phyloP scores from a whole-genome alignment of 1,139 yeast species.

The Pichia sp. region DNA sequence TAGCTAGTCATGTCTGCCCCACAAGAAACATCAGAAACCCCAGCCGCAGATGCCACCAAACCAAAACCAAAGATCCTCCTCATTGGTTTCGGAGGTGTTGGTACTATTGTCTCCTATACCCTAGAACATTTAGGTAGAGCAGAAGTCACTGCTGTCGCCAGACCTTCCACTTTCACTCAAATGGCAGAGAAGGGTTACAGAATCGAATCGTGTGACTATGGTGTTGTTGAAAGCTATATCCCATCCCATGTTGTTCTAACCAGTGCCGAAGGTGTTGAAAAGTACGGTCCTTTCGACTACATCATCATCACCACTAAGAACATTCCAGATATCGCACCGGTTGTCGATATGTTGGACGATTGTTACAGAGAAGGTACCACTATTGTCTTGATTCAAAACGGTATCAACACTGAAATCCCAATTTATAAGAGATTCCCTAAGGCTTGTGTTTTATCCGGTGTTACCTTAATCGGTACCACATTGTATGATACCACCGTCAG shows the following conservation, averaged over 20 bases:
- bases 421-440: conserved; percentile 56
- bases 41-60: neutral
- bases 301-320: conserved; percentile 69
- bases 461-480: conserved; percentile 66
- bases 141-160: conserved; percentile 58
- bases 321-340: conserved; percentile 59
- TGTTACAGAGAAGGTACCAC: conserved; percentile 51
- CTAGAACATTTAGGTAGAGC: conserved; percentile 47
- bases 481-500: conserved; percentile 51
- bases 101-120: conserved; percentile 63
- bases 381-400: conserved; percentile 69
- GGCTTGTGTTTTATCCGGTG: conserved; percentile 61
- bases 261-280: conserved; percentile 25
- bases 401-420: conserved; percentile 67
- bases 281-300: conserved; percentile 57
- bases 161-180: conserved; percentile 59
- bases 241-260: conserved; percentile 46
- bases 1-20: neutral
- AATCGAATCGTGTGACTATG: conserved; percentile 61
- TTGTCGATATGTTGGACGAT: conserved; percentile 59
- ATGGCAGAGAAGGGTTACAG: conserved; percentile 54
- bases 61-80: conserved; percentile 40
- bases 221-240: conserved; percentile 48
- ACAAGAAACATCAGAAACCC: neutral
- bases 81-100: conserved; percentile 74